Evolutionary conservation across 148 eudicot genomes (phyloP).

Genomic region (Vaccinium corymbosum): DNA sequence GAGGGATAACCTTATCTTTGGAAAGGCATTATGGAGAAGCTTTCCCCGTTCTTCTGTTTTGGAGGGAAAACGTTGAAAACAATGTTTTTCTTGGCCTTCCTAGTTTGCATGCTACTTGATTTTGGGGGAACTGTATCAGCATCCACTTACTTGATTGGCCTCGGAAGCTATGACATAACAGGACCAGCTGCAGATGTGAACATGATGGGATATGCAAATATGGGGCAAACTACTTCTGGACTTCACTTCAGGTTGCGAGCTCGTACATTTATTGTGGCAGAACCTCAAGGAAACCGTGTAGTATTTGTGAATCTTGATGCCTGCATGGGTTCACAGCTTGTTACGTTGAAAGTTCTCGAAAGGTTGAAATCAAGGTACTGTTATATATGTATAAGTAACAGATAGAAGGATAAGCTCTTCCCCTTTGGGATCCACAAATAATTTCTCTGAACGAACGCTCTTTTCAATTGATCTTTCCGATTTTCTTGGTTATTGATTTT

Average conservation of each 20-base stretch:
- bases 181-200: conserved; percentile 99
- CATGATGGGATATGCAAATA: conserved; percentile 98
- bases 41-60: conserved; percentile 6
- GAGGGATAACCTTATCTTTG: background rate
- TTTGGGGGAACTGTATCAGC: conserved; percentile 36
- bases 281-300: conserved; percentile 66
- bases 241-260: conserved; percentile 89
- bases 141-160: conserved; percentile 78
- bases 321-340: conserved; percentile 94
- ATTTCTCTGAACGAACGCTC: background rate
- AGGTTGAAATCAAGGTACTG: conserved; percentile 82
- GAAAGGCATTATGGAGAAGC: conserved; percentile 8
- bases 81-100: conserved; percentile 38
- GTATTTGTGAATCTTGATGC: conserved; percentile 95
- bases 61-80: conserved; percentile 22
- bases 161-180: conserved; percentile 96
- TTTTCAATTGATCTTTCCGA: background rate
- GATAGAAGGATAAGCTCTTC: background rate
- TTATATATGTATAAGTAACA: background rate
- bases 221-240: conserved; percentile 72
- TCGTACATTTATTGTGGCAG: conserved; percentile 86
- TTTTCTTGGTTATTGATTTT: background rate
- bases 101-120: conserved; percentile 29
- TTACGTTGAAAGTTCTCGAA: conserved; percentile 81
- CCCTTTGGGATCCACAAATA: background rate